phyloP scores from a whole-genome alignment of 2,329 filamentous ascomycete species.

The Trichoderma semiorbis region DNA sequence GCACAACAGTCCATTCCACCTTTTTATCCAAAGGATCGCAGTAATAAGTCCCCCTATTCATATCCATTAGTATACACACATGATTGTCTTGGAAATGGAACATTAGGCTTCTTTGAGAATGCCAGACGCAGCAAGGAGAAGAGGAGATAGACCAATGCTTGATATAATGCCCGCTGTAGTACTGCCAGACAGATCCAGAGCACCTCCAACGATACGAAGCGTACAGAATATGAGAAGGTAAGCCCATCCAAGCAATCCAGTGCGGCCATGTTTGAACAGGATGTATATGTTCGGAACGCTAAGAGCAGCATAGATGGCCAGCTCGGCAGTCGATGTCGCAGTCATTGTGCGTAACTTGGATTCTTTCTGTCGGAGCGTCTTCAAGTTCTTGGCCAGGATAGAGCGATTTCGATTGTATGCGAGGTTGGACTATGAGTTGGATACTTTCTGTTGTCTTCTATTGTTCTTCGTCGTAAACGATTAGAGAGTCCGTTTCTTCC shows the following conservation, averaged over 20 bases:
- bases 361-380: neutral
- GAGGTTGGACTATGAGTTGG: neutral
- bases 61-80: neutral
- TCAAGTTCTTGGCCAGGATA: neutral
- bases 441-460: neutral
- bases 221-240: neutral
- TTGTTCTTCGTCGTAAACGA: neutral
- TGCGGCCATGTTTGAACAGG: neutral
- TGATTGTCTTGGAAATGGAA: neutral
- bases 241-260: neutral
- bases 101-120: neutral
- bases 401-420: neutral
- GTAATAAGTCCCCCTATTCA: neutral
- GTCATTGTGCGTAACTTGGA: constrained; percentile 14
- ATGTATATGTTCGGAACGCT: neutral
- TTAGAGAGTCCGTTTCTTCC: neutral
- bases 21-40: neutral
- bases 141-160: neutral
- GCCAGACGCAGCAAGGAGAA: neutral
- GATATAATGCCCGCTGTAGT: neutral
- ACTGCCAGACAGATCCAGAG: neutral
- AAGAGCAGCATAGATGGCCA: neutral
- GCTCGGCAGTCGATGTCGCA: constrained; percentile 26
- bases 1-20: neutral
- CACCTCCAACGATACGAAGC: neutral